Percentiles rank a stretch among this genome's conserved stretches.
phyloP scores from a whole-genome alignment of 2,329 filamentous ascomycete species.

The Microdochium paspali region DNA sequence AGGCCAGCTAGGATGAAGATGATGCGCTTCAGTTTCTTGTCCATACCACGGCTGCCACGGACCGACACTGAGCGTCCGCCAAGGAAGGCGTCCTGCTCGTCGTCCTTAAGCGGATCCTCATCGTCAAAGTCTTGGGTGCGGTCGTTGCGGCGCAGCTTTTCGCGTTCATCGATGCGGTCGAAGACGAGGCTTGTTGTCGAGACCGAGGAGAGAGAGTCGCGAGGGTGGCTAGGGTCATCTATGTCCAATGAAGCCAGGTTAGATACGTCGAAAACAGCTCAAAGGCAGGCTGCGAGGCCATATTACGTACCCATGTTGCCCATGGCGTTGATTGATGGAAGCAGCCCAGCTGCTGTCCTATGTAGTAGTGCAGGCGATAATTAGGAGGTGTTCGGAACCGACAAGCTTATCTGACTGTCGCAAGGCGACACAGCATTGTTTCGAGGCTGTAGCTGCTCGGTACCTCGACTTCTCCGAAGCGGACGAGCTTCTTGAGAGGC shows the following conservation, averaged over 20 bases:
- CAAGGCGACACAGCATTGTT: too few species aligned
- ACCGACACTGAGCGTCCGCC: slow-evolving; percentile 22
- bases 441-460: too few species aligned
- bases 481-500: too few species aligned
- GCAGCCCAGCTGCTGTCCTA: too few species aligned
- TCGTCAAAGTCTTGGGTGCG: slow-evolving; percentile 30
- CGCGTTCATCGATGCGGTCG: slow-evolving; percentile 58
- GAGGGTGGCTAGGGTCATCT: slow-evolving; percentile 28
- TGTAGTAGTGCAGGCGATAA: too few species aligned
- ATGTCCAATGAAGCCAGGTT: not conserved
- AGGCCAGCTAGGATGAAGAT: slow-evolving; percentile 52
- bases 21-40: slow-evolving; percentile 53
- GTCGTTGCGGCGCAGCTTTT: slow-evolving; percentile 18
- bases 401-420: too few species aligned
- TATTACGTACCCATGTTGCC: not conserved
- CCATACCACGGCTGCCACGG: slow-evolving; percentile 44
- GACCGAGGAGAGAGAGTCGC: slow-evolving; percentile 61
- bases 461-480: too few species aligned
- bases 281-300: too few species aligned
- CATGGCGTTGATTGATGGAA: too few species aligned
- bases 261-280: too few species aligned
- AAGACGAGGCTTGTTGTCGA: slow-evolving; percentile 79
- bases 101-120: slow-evolving; percentile 31
- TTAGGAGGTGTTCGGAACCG: too few species aligned
- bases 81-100: slow-evolving; percentile 45